Evolutionary conservation across 371 early-diverging fungal genomes (phyloP).

Genomic region (Lichtheimia hyalospora): DNA sequence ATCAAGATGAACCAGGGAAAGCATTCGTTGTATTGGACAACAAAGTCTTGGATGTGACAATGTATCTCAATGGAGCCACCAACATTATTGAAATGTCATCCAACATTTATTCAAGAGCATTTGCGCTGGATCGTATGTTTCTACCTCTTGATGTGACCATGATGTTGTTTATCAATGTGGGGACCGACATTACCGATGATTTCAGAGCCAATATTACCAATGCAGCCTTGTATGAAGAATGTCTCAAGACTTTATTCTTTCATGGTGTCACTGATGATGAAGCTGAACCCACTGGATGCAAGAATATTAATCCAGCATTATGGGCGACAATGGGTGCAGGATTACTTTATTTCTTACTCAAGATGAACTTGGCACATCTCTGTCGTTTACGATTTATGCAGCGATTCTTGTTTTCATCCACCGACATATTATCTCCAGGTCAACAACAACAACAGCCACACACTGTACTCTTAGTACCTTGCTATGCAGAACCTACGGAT

Average conservation of each 20-base stretch:
- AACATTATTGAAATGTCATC: conserved; percentile 31
- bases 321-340: conserved; percentile 51
- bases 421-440: conserved; percentile 16
- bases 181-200: conserved; percentile 41
- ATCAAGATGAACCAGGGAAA: conserved; percentile 20
- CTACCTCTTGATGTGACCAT: conserved; percentile 38
- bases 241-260: conserved; percentile 34
- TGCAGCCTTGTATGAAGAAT: conserved; percentile 22
- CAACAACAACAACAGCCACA: conserved; percentile 24
- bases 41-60: conserved; percentile 41
- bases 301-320: conserved; percentile 40
- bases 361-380: conserved; percentile 44
- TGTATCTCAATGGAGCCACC: conserved; percentile 36
- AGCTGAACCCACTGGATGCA: conserved; percentile 26
- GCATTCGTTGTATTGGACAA: conserved; percentile 42
- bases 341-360: conserved; percentile 37
- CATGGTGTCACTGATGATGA: conserved; percentile 29
- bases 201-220: conserved; percentile 33
- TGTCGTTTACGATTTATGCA: conserved; percentile 38
- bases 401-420: conserved; percentile 29
- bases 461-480: conserved; percentile 42
- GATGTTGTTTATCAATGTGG: conserved; percentile 38
- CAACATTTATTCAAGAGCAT: conserved; percentile 35
- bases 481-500: conserved; percentile 40
- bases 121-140: conserved; percentile 44